Base-by-base conservation (phyloP, 352 stramenopile species). In the Phytophthora citrophthora region DNA sequence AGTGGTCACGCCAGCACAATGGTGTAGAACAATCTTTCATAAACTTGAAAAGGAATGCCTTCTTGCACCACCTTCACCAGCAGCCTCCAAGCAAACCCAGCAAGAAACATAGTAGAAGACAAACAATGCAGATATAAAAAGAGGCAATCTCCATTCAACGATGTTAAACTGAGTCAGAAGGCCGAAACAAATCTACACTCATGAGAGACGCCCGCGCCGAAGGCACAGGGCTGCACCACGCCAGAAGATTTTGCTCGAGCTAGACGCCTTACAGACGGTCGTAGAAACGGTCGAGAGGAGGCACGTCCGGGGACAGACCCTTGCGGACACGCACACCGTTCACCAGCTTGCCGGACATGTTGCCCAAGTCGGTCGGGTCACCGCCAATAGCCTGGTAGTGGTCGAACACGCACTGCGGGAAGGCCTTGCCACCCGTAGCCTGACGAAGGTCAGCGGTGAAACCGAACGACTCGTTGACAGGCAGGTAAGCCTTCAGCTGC, bases 381-480 rank as follows among this genome's bases (percentile, higher is more conserved):
- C 97, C 97, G 57, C 62, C 68, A 62, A 99, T 95, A 54, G 90
- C 79, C 80, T 99, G 94, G 96, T 98, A 99, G 88, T 99, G 98
- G 89, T 99, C 94, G 79, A 99, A 99, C 53, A 97, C 93, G 72
- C 95, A 99, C 82, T 99, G 97, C 43, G 97, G 97, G 96, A 99
- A 99, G 38, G 97, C 98, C 93, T 99, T 99, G 83, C 98, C 98
- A 72, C 96, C 97, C n/a, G 97, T 99, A 82, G 97, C 91, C 51
- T 97, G 96, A 85, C 97, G 96, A 46, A 99, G 86, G 73, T 99
- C 96, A 54, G 94, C 95, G 49, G 97, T 99, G 93, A 99, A 99
- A 68, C 98, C 98, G 78, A 99, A 99, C 49, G 97, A 99, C 85
- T 99, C 98, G 88, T 99, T 99, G 27, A 99, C 97, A 70, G 97